Evolutionary conservation across 192 early-diverging fungal species (phyloP).

Genomic region (Rhizophagus clarus): DNA sequence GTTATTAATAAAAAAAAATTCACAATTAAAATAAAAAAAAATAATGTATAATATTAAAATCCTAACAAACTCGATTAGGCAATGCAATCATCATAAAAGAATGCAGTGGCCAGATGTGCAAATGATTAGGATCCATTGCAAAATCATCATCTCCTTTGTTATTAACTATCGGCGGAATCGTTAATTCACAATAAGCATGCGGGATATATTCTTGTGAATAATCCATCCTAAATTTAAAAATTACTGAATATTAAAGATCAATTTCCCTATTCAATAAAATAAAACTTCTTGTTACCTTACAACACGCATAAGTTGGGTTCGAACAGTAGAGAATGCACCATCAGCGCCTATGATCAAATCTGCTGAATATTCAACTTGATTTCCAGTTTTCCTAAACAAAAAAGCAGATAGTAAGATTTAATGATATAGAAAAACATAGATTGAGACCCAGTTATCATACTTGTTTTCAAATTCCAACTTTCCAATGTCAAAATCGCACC

Average conservation of each 20-base stretch:
- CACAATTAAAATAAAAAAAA: neutral
- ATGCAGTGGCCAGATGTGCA: slow-evolving; percentile 97
- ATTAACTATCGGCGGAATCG: slow-evolving; percentile 67
- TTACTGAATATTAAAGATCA: neutral
- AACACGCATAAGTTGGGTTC: slow-evolving; percentile 80
- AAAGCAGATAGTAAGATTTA: neutral
- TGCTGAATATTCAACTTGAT: slow-evolving; percentile 48
- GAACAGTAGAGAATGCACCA: slow-evolving; percentile 80
- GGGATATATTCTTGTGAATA: slow-evolving; percentile 90
- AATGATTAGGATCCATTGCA: slow-evolving; percentile 85
- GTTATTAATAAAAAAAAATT: neutral
- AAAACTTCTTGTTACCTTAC: slow-evolving; percentile 50
- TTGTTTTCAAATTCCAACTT: slow-evolving; percentile 49
- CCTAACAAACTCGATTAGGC: slow-evolving; percentile 75
- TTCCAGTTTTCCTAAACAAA: slow-evolving; percentile 44
- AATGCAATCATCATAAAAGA: slow-evolving; percentile 98
- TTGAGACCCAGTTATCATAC: slow-evolving; percentile 28
- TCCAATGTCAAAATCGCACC: slow-evolving; percentile 75
- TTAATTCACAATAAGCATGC: slow-evolving; percentile 90
- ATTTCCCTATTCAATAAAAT: neutral
- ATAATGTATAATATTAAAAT: slow-evolving; percentile 19
- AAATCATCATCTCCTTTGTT: slow-evolving; percentile 64
- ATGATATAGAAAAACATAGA: neutral
- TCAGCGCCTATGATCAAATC: slow-evolving; percentile 91
- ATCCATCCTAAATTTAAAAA: slow-evolving; percentile 61